A percentile compares a stretch with the other conserved stretches of the same genome.
phyloP scores from a whole-genome alignment of 257 asterid genomes.

The Salvia rosmarinus region DNA sequence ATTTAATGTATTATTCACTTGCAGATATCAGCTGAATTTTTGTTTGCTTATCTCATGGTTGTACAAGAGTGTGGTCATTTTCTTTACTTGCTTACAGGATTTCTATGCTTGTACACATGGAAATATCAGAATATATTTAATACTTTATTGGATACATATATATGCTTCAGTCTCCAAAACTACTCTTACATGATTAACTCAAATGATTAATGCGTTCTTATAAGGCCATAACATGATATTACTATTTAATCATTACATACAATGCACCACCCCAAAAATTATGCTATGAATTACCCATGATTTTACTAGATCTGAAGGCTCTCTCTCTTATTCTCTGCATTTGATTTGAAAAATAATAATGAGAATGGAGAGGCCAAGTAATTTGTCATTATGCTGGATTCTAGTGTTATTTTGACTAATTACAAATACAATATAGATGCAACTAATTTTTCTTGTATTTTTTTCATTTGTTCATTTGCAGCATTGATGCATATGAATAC shows the following conservation, averaged over 20 bases:
- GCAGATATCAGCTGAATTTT: constrained; percentile 27
- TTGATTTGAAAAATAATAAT: constrained; percentile 2
- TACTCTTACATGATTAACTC: constrained; percentile 1
- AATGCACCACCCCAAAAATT: not conserved
- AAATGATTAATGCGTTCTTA: not conserved
- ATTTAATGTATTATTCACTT: not conserved
- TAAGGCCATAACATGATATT: constrained; percentile 12
- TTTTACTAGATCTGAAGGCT: constrained; percentile 9
- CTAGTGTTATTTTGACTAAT: not conserved
- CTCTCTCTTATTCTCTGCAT: not conserved
- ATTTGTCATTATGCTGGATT: constrained; percentile 4
- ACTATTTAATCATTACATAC: constrained; percentile 18
- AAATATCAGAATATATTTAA: not conserved
- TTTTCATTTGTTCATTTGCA: constrained; percentile 37
- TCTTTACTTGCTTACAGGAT: constrained; percentile 2
- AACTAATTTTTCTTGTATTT: constrained; percentile 16
- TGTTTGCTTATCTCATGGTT: constrained; percentile 21
- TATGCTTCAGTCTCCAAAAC: constrained; percentile 6
- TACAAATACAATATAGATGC: not conserved
- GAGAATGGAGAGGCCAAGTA: not conserved
- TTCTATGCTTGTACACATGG: constrained; percentile 1
- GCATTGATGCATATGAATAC: constrained; percentile 47
- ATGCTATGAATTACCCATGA: not conserved
- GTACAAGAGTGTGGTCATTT: not conserved
- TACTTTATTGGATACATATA: not conserved